Percentiles rank a stretch among this genome's conserved stretches.
Conservation (phyloP, 495 filamentous ascomycete genomes). For the Lasiosphaeria miniovina region DNA sequence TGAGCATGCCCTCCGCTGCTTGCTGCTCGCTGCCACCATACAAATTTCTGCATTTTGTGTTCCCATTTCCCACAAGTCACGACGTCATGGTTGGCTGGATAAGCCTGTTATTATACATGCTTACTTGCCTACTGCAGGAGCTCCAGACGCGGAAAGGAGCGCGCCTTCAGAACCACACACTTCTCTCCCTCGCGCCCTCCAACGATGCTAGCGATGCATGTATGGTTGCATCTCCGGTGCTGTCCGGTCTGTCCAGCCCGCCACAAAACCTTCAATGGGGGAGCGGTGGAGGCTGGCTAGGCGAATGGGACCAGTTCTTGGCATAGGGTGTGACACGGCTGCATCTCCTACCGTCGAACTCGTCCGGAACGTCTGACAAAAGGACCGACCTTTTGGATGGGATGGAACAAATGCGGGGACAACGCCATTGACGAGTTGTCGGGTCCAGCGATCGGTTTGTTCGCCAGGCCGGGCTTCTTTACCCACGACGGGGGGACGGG, state of each 20-base stretch:
- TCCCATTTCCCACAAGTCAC: neutral
- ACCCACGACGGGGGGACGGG: no score
- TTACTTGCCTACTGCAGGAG: slow-evolving; percentile 2
- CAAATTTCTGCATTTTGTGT: neutral
- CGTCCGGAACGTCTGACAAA: neutral
- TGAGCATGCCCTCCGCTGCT: slow-evolving; percentile 1
- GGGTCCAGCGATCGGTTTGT: no score
- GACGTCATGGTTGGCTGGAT: neutral
- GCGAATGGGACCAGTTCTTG: neutral
- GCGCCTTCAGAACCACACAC: neutral
- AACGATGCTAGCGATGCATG: slow-evolving; percentile 1
- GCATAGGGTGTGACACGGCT: neutral
- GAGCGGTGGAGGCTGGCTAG: slow-evolving; percentile 2
- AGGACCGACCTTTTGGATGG: neutral
- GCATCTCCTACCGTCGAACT: neutral
- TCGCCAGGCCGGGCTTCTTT: no score
- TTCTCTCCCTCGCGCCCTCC: neutral
- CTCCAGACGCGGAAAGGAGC: neutral
- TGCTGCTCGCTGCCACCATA: neutral
- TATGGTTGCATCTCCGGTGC: slow-evolving; percentile 8
- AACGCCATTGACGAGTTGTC: no score
- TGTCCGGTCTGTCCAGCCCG: slow-evolving; percentile 7
- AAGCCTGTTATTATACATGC: neutral
- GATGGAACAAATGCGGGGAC: no score
- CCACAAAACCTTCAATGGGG: slow-evolving; percentile 10